phyloP scores from a whole-genome alignment of 148 eudicot species.

The Silene uniflora region DNA sequence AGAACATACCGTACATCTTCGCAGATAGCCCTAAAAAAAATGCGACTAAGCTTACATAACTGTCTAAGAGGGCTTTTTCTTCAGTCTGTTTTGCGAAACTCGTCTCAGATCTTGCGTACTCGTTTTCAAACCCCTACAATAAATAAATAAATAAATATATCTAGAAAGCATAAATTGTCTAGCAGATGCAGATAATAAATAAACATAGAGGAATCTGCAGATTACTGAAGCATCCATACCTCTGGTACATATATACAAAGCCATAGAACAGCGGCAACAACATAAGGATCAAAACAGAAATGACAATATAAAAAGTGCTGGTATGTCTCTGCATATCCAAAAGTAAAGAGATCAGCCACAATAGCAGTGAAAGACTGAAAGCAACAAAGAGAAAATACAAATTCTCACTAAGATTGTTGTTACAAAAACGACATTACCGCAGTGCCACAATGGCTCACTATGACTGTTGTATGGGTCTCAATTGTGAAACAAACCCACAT shows the following conservation, averaged over 20 bases:
- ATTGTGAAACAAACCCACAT: no score
- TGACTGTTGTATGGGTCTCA: no score
- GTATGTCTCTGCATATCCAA: slow-evolving; percentile 61
- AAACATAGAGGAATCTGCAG: background rate
- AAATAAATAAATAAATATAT: slow-evolving; percentile 8
- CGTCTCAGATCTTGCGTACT: slow-evolving; percentile 73
- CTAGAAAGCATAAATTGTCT: background rate
- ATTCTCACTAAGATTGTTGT: background rate
- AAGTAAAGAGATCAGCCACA: slow-evolving; percentile 2
- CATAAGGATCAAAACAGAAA: slow-evolving; percentile 62
- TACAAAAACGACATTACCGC: no score
- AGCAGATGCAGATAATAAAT: background rate
- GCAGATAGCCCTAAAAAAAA: background rate
- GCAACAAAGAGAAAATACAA: background rate
- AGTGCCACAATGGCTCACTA: no score
- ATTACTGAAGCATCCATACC: slow-evolving; percentile 33
- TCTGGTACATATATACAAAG: slow-evolving; percentile 71
- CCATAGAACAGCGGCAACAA: slow-evolving; percentile 72
- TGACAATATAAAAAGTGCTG: slow-evolving; percentile 54
- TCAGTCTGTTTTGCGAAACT: slow-evolving; percentile 47
- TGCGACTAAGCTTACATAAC: background rate
- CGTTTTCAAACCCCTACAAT: slow-evolving; percentile 59
- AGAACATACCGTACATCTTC: background rate
- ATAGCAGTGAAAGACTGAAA: background rate
- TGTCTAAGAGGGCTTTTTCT: slow-evolving; percentile 67